These are phyloP conservation scores for Cadophora luteo-olivacea DNA, from an alignment of 2,329 filamentous ascomycete species.

Conservation along the genomic window DNA sequence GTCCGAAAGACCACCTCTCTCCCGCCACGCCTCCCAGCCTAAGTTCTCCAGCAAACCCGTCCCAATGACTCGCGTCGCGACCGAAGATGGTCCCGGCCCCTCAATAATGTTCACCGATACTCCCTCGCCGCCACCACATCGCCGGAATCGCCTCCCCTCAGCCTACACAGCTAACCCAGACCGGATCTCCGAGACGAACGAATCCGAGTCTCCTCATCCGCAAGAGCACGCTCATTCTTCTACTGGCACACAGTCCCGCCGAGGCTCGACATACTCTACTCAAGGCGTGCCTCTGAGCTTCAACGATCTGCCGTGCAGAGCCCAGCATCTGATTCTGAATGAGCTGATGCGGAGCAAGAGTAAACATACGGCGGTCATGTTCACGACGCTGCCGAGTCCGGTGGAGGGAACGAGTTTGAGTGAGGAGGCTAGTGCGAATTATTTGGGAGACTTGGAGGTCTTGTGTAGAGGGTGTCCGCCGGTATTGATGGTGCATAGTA, in stretches of 20 bases:
- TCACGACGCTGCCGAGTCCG: slow-evolving; percentile 85
- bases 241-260: slow-evolving; percentile 25
- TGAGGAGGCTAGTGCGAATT: slow-evolving; percentile 73
- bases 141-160: slow-evolving; percentile 36
- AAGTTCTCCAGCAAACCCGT: slow-evolving; percentile 77
- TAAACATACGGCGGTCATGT: slow-evolving; percentile 74
- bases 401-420: slow-evolving; percentile 76
- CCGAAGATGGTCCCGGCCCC: slow-evolving; percentile 69
- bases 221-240: background rate
- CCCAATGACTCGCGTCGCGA: slow-evolving; percentile 71
- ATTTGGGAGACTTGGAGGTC: slow-evolving; percentile 79
- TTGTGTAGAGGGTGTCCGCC: slow-evolving; percentile 80
- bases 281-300: slow-evolving; percentile 76
- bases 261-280: slow-evolving; percentile 58
- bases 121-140: slow-evolving; percentile 40
- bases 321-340: slow-evolving; percentile 86
- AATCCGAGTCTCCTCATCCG: slow-evolving; percentile 3
- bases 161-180: slow-evolving; percentile 37
- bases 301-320: slow-evolving; percentile 84
- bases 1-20: slow-evolving; percentile 53
- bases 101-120: slow-evolving; percentile 76
- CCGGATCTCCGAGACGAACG: slow-evolving; percentile 32
- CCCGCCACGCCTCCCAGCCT: slow-evolving; percentile 61
- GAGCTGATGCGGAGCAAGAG: slow-evolving; percentile 78
- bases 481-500: slow-evolving; percentile 80